Percentiles rank a stretch among this genome's conserved stretches.
Conservation (phyloP, 768 basidiomycete genomes). For the Tulasnella sp. region DNA sequence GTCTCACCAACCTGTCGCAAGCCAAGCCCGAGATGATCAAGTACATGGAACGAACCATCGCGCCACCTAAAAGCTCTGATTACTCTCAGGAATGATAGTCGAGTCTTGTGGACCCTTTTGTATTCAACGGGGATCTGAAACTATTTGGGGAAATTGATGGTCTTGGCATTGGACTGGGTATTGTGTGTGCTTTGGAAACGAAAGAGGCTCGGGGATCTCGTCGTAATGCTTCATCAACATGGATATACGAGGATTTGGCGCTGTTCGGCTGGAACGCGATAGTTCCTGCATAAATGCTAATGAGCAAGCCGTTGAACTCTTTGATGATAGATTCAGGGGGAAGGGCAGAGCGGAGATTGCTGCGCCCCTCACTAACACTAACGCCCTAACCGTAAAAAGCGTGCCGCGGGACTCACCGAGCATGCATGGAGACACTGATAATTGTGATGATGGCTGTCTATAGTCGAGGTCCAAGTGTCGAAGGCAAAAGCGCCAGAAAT, state of each 20-base stretch:
- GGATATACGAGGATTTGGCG: neutral
- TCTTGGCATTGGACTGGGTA: neutral
- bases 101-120: neutral
- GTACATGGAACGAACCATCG: slow-evolving; percentile 11
- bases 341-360: no score
- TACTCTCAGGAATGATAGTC: slow-evolving; percentile 14
- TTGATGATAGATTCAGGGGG: no score
- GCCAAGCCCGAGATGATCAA: slow-evolving; percentile 17
- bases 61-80: slow-evolving; percentile 7
- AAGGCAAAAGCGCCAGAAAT: neutral
- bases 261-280: neutral
- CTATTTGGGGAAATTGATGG: neutral
- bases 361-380: no score
- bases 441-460: neutral
- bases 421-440: neutral
- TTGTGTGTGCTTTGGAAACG: neutral
- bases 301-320: neutral
- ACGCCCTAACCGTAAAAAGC: no score
- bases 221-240: neutral
- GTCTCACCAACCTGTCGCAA: slow-evolving; percentile 18
- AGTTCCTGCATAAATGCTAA: neutral
- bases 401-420: neutral
- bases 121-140: neutral
- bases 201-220: neutral
- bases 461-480: no score